Base-by-base conservation (phyloP, 768 basidiomycete genomes). In the Russula dissimulans region DNA sequence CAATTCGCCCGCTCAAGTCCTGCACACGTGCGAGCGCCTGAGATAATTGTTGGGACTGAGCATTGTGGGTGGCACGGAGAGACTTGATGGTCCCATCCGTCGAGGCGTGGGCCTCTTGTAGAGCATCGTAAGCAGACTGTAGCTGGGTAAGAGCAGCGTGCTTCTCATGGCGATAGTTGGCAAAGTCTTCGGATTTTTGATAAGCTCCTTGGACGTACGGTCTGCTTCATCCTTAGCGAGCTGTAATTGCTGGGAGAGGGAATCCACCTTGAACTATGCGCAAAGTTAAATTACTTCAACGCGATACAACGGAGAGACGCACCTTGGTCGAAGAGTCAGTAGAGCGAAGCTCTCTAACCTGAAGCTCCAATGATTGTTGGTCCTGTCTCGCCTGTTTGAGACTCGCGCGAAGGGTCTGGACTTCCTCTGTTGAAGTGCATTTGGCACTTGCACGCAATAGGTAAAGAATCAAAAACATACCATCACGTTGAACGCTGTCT, bases 221-320 rank as follows among this genome's bases (percentile, higher is more conserved):
- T 89, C 81, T 15, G 81, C 81, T 72, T 97, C 93, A 0, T 81
- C 77, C 71, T 87, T 84, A 4, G 90, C 78, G 4, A 93, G 81
- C 61, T 86, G 72, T 7, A 95, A 76, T 72, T 95, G 91, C 72
- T 94, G 91, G 5, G 84, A 78, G 14, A 91, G 78, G 1, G 91
- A 84, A 59, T 94, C 87, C 60, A 94, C 71, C 73, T 90, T 92
- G 79, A 94, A 95, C 88, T 95, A 69, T 3, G 43, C 51, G 31
- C 61, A 17, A 26, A 8, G 39, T 60, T 8, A 61, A 52, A 41
- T 50, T 36, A 51, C 51, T 56, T 65, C 60, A 43, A 52, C 29
- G 5, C n/a, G 54, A 39, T 26, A 42, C 17, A 31, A 47, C 34
- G 18, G 43, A 41, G 49, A 17, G 34, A 66, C 72, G 12, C 66